phyloP scores from a whole-genome alignment of 106 monocot species.

The Acorus calamus region DNA sequence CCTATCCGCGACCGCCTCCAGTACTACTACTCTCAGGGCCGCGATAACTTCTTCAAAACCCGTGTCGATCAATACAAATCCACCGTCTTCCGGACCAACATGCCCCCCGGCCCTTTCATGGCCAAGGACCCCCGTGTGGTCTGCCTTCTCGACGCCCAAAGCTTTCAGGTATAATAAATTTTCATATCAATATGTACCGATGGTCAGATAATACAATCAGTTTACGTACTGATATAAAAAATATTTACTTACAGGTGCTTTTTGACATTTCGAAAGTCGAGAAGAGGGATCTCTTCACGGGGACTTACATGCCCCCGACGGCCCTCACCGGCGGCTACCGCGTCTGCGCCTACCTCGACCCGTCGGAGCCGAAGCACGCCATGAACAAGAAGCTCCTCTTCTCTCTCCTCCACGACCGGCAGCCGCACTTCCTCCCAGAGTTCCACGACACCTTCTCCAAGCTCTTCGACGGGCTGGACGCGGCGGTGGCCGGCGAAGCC shows the following conservation, averaged over 20 bases:
- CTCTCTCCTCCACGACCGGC: slow-evolving; percentile 21
- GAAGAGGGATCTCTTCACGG: slow-evolving; percentile 33
- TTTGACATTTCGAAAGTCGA: slow-evolving; percentile 47
- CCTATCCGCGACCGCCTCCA: slow-evolving; percentile 36
- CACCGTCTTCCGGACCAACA: slow-evolving; percentile 42
- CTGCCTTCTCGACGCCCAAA: slow-evolving; percentile 41
- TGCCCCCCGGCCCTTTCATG: slow-evolving; percentile 51
- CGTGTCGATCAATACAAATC: slow-evolving; percentile 22
- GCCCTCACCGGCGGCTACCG: slow-evolving; percentile 44
- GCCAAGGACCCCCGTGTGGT: slow-evolving; percentile 22
- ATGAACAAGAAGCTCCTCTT: slow-evolving; percentile 35
- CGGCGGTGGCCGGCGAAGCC: slow-evolving; percentile 5
- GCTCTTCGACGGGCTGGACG: slow-evolving; percentile 28
- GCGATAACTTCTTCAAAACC: slow-evolving; percentile 30
- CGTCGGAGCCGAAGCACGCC: slow-evolving; percentile 38
- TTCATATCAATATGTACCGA: too few species aligned
- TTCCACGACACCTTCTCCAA: slow-evolving; percentile 24
- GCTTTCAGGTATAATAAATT: slow-evolving; percentile 14
- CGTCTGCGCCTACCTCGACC: slow-evolving; percentile 53
- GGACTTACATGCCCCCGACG: slow-evolving; percentile 42
- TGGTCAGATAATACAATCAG: too few species aligned
- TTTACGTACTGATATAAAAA: too few species aligned
- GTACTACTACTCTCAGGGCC: slow-evolving; percentile 34
- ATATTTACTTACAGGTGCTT: slow-evolving; percentile 2
- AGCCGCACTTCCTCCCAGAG: slow-evolving; percentile 20